Base-by-base conservation (phyloP, 2,329 filamentous ascomycete species). In the Dactylellina leptospora region DNA sequence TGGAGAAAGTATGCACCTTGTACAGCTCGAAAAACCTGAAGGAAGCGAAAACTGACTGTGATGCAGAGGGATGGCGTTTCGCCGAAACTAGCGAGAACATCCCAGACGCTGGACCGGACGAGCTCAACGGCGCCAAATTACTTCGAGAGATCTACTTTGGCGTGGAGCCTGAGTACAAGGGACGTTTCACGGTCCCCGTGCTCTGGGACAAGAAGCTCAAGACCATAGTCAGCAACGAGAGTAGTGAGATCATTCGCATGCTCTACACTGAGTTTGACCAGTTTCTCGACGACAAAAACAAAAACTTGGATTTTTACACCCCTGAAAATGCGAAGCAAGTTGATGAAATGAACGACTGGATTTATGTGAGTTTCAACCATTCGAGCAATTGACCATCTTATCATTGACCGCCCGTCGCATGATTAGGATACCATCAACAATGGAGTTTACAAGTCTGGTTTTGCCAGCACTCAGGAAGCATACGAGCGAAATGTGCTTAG, bases 231-330 rank as follows among this genome's bases (percentile, higher is more conserved):
- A 95, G 85, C 85, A 97, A 97, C 76, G 93, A 96, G 84, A 92
- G 90, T 80, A 88, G 88, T 75, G 93, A 97, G 82, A 96, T 97
- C 79, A 88, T 96, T 79, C 88, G 93, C 78, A 96, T 96, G 90
- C 83, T 97, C 73, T 90, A 90, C 78, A 85, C 84, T 42, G 90
- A 87, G 79, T 97, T 97, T 78, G 88, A 97, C 79, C 84, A 86
- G 74, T 78, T 91, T 33, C 79, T 93, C 22, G 84, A 85, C 0
- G 82, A 84, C 1, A 79, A 88, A 77, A 85, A 86, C 78, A 85
- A 85, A 62, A 80, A 81, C 1, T 78, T 93, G 3, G 85, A 88
- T 47, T 83, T 93, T 40, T 90, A 90, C 79, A 92, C 92, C 0
- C 78, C 84, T 44, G 77, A 83, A 0, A 82, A 96, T n/a, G 84